Evolutionary conservation across 2,329 filamentous ascomycete species (phyloP).

Genomic region (Akanthomyces muscarius): DNA sequence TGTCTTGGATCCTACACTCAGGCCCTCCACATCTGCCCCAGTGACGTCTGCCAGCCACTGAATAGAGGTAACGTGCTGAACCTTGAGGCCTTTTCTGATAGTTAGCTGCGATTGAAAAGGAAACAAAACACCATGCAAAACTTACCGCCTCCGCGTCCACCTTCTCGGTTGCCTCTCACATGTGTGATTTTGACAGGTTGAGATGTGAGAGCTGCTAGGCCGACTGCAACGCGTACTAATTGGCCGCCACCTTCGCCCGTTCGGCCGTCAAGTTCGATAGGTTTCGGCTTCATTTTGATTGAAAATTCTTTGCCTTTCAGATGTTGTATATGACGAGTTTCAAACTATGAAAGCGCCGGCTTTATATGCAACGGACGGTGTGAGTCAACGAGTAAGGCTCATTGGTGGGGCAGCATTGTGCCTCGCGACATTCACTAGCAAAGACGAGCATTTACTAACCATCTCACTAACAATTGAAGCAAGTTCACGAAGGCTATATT

Average conservation of each 20-base stretch:
- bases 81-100: conserved; percentile 48
- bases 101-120: neutral
- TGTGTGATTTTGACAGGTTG: conserved; percentile 51
- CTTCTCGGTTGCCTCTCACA: conserved; percentile 51
- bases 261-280: conserved; percentile 50
- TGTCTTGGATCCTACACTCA: conserved; percentile 47
- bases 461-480: neutral
- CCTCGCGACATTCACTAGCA: neutral
- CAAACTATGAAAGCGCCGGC: neutral
- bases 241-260: conserved; percentile 61
- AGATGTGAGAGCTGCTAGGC: conserved; percentile 52
- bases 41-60: conserved; percentile 51
- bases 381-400: conserved; percentile 9
- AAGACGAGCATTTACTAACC: neutral
- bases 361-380: conserved; percentile 10
- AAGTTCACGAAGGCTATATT: neutral
- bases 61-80: conserved; percentile 56
- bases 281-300: conserved; percentile 25
- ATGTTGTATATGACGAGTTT: neutral
- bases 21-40: conserved; percentile 46
- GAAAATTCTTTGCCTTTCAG: neutral
- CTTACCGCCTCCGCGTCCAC: conserved; percentile 27
- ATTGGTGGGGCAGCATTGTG: conserved; percentile 6
- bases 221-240: conserved; percentile 53
- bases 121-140: neutral